A percentile compares a stretch with the other conserved stretches of the same genome.
Conservation (phyloP, 148 eudicot species). For the Polygonum maritimum region DNA sequence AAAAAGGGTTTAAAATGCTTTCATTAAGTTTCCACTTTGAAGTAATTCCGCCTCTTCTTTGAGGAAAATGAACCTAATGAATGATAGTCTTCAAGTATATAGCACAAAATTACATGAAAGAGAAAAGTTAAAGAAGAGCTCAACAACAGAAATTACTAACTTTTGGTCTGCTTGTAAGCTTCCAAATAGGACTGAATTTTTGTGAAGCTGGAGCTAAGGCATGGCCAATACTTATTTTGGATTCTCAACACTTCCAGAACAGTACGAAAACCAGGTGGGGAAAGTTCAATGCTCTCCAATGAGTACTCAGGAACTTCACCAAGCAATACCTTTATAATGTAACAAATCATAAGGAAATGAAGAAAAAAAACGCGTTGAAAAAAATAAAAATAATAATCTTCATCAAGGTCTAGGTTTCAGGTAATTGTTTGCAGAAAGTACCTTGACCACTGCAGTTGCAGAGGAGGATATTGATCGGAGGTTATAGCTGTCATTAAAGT, state of each 20-base stretch:
- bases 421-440: conserved; percentile 12
- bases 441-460: conserved; percentile 88
- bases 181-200: conserved; percentile 58
- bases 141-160: conserved; percentile 36
- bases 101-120: background rate
- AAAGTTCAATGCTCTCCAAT: conserved; percentile 39
- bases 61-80: background rate
- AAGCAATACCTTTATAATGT: conserved; percentile 55
- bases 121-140: background rate
- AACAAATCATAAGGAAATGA: background rate
- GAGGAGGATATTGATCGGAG: conserved; percentile 98
- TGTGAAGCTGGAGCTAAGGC: conserved; percentile 30
- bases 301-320: conserved; percentile 57
- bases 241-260: conserved; percentile 64
- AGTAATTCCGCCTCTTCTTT: background rate
- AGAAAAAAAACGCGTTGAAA: background rate
- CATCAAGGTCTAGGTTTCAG: background rate
- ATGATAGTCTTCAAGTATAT: background rate
- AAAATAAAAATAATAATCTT: background rate
- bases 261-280: conserved; percentile 57
- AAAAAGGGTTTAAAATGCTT: background rate
- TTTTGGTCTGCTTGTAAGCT: conserved; percentile 29
- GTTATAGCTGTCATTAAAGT: conserved; percentile 60
- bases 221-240: conserved; percentile 70
- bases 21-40: background rate